Percentiles rank a stretch among this genome's conserved stretches.
phyloP scores from a whole-genome alignment of 2,329 filamentous ascomycete genomes.

The Microcyclospora tardicrescens region DNA sequence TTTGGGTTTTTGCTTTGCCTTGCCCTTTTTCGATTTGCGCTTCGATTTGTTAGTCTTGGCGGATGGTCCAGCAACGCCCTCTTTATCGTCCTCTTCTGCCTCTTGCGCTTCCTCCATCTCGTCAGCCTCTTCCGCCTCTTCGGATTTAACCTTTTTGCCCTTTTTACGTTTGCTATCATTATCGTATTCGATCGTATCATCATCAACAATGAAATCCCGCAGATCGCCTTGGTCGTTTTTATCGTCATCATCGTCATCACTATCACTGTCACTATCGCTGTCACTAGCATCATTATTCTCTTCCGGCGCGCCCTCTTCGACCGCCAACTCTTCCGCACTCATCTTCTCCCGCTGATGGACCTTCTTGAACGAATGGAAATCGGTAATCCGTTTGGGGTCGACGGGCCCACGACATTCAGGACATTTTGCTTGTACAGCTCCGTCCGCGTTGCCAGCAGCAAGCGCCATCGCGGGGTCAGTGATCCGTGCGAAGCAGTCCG shows the following conservation, averaged over 20 bases:
- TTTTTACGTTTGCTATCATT: constrained; percentile 18
- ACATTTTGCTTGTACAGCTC: constrained; percentile 45
- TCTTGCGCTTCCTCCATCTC: constrained; percentile 1
- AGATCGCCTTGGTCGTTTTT: constrained; percentile 26
- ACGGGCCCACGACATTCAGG: constrained; percentile 61
- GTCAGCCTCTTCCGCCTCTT: constrained; percentile 40
- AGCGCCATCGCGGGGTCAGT: constrained; percentile 47
- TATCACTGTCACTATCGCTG: constrained; percentile 39
- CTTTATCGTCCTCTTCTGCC: not conserved
- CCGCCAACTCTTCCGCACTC: constrained; percentile 23
- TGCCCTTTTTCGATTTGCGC: constrained; percentile 28
- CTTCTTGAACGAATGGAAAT: constrained; percentile 59
- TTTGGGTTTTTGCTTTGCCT: constrained; percentile 20
- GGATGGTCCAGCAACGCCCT: not conserved
- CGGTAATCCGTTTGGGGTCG: constrained; percentile 57
- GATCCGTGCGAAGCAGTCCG: constrained; percentile 61
- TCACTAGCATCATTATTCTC: constrained; percentile 24
- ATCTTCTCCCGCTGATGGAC: constrained; percentile 50
- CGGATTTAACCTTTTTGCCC: constrained; percentile 45
- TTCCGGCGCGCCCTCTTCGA: constrained; percentile 25
- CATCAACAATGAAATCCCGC: constrained; percentile 35
- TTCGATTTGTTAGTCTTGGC: constrained; percentile 12
- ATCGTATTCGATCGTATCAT: constrained; percentile 19
- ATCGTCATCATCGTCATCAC: constrained; percentile 35
- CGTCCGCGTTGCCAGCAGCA: constrained; percentile 45